These are phyloP conservation scores for Lactarius trivialis DNA, from an alignment of 768 basidiomycete genomes.

Conservation along the genomic window DNA sequence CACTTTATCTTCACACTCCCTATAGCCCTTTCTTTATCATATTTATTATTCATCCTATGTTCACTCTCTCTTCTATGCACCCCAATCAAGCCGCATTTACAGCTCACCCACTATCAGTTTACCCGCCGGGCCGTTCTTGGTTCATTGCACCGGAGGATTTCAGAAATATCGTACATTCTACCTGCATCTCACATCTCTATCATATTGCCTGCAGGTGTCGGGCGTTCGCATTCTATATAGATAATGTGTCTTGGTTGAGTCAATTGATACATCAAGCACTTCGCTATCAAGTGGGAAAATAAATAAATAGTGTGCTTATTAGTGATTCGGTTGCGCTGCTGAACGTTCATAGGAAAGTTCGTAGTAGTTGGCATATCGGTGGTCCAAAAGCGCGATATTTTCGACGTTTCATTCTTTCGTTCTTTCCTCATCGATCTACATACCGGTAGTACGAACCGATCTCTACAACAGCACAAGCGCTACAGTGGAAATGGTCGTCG, in stretches of 20 bases:
- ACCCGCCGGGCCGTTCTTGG: slow-evolving; percentile 7
- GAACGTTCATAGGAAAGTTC: neutral
- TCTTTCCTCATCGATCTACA: neutral
- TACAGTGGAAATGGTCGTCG: slow-evolving; percentile 67
- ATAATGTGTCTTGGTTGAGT: neutral
- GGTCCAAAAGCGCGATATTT: neutral
- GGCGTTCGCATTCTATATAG: neutral
- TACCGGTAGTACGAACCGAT: neutral
- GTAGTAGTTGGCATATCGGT: neutral
- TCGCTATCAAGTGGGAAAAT: neutral
- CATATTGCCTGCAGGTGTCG: slow-evolving; percentile 1
- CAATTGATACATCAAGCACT: neutral
- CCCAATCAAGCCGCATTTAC: slow-evolving; percentile 5
- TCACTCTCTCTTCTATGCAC: slow-evolving; percentile 6
- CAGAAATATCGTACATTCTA: slow-evolving; percentile 9
- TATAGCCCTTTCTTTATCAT: neutral
- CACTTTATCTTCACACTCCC: neutral
- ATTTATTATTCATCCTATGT: slow-evolving; percentile 22
- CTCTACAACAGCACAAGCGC: slow-evolving; percentile 52
- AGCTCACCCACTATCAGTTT: slow-evolving; percentile 1
- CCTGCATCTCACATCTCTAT: slow-evolving; percentile 14
- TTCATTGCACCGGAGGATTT: neutral
- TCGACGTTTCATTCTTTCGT: neutral
- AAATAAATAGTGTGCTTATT: too few species aligned
- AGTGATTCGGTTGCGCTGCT: too few species aligned